A percentile compares a stretch with the other conserved stretches of the same genome.
Conservation (phyloP, 1,139 yeast genomes). For the Kodamaea sp. region DNA sequence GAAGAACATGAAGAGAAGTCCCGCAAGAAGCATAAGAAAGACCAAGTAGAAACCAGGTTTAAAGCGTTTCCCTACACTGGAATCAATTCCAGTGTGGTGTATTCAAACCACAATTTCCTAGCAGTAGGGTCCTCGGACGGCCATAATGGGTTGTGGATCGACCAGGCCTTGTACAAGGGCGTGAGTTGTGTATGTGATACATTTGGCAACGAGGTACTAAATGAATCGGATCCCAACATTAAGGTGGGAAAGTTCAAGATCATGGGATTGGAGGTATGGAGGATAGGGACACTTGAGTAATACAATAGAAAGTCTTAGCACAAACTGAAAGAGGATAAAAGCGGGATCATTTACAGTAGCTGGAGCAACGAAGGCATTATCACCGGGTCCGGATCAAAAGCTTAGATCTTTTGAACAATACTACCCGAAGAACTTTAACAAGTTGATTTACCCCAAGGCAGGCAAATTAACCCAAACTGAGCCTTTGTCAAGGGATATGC, state of each 20-base stretch:
- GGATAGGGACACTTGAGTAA: constrained; percentile 49
- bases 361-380: no score
- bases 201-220: constrained; percentile 85
- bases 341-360: no score
- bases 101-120: constrained; percentile 75
- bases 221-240: constrained; percentile 37
- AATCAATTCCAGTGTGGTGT: constrained; percentile 78
- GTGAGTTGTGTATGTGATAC: constrained; percentile 79
- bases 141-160: constrained; percentile 89
- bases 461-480: no score
- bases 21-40: not conserved
- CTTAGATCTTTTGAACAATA: no score
- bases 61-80: constrained; percentile 91
- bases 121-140: constrained; percentile 92
- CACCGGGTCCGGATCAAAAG: no score
- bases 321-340: no score
- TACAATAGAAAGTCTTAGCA: no score
- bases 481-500: no score
- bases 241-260: constrained; percentile 62
- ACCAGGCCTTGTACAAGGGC: constrained; percentile 70
- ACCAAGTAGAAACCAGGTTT: constrained; percentile 38
- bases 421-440: no score
- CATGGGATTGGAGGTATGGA: constrained; percentile 85
- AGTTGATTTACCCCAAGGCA: no score
- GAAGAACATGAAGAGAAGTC: constrained; percentile 20